phyloP scores from a whole-genome alignment of 495 filamentous ascomycete genomes.

The Opeltia flavorubescens region DNA sequence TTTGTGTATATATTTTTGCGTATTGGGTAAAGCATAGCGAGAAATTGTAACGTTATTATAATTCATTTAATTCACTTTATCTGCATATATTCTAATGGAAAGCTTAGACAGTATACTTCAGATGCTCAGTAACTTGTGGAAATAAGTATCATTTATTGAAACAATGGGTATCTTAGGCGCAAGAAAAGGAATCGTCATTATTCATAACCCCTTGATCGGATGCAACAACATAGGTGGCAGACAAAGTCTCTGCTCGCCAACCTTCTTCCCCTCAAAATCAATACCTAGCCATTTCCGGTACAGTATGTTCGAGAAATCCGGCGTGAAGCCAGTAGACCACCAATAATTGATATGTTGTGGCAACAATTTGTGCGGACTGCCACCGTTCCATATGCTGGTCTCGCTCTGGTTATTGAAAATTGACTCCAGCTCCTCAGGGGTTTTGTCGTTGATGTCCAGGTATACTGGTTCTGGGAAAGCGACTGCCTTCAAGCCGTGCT shows the following conservation, averaged over 20 bases:
- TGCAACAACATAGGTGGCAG: constrained; percentile 15
- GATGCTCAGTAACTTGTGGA: no score
- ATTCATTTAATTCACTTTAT: no score
- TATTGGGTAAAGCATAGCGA: no score
- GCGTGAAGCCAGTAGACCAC: background rate
- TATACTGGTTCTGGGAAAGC: constrained; percentile 58
- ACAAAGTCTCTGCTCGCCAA: constrained; percentile 8
- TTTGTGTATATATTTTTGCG: no score
- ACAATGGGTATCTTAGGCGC: background rate
- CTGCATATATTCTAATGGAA: no score
- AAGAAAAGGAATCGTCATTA: background rate
- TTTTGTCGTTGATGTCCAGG: constrained; percentile 43
- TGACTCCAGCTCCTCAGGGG: constrained; percentile 35
- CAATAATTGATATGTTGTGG: background rate
- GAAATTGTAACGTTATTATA: no score
- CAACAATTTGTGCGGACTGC: background rate
- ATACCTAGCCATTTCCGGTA: background rate
- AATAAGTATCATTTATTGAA: no score
- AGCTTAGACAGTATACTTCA: no score
- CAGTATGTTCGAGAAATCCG: background rate
- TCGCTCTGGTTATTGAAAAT: constrained; percentile 46
- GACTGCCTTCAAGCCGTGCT: constrained; percentile 60
- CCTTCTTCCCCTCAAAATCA: constrained; percentile 4
- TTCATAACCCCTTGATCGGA: constrained; percentile 13
- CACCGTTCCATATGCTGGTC: constrained; percentile 20